Base-by-base conservation (phyloP, 1,284 basidiomycete genomes). In the Ceratobasidium sp. region DNA sequence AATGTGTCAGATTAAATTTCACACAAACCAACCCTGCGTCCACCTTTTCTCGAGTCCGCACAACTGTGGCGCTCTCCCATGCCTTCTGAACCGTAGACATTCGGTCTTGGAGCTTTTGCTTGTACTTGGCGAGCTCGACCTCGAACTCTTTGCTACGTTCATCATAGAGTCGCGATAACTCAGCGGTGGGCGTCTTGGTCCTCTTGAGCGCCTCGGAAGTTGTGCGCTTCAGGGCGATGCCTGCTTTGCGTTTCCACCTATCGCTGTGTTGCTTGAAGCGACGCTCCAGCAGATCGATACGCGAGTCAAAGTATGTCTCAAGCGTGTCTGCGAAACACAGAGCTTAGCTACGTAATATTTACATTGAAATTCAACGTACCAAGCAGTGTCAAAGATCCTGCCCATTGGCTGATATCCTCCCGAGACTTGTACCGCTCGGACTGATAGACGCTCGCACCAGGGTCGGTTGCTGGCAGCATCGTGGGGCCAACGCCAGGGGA, bases 251-350 rank as follows among this genome's bases (percentile, higher is more conserved):
- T 82, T 92, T 94, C 74, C 97, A 85, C 71, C 88, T 85, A 74
- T 94, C 91, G 72, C 92, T 90, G 76, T 94, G 93, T 72, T 92
- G 94, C 80, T 93, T 91, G 39, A 96, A 86, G 71, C 89, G 89
- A 45, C 96, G 89, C 78, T 97, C 94, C 43, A 96, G 83, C 1
- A 97, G 86, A 80, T 97, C 96, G 74, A 97, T 84, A 75, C 93
- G 89, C 1, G 95, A 94, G 81, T 97, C 94, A 77, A 92, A 93
- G 79, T 90, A 95, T 0, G 93, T 95, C 80, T 95, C 92, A 80
- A 94, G 83, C n/a, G 92, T 93, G 79, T 93, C 92, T 92, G 41
- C 50, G 5, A 41, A 41, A 23, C 3, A 39, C 18, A 9, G 16
- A 36, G n/a, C 21, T 58, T 48, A 48, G 53, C 60, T 45, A 67